Evolutionary conservation across 139 green algal species (phyloP).

Genomic region (Gonium pectorale): DNA sequence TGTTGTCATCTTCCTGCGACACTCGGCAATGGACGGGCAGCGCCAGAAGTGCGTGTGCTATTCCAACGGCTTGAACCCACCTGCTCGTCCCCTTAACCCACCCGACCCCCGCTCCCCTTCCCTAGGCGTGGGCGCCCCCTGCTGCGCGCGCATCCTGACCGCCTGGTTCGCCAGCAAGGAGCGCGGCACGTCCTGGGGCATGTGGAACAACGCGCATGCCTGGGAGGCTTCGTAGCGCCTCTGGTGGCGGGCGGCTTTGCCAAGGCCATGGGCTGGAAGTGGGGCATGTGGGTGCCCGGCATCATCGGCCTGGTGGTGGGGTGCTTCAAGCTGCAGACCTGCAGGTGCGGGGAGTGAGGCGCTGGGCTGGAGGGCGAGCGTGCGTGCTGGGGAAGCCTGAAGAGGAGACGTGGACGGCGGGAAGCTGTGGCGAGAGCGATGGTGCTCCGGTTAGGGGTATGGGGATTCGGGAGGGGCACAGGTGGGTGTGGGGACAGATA

Average conservation of each 20-base stretch:
- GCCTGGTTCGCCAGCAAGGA: constrained; percentile 91
- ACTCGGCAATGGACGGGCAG: too few relatives aligned
- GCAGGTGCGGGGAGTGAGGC: constrained; percentile 38
- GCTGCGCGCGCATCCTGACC: constrained; percentile 96
- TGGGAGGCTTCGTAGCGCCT: constrained; percentile 93
- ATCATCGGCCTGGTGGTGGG: constrained; percentile 86
- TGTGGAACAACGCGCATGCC: constrained; percentile 96
- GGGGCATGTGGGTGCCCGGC: constrained; percentile 90
- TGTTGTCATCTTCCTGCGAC: too few relatives aligned
- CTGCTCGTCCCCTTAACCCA: neutral
- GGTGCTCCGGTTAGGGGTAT: too few relatives aligned
- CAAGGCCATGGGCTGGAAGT: constrained; percentile 85
- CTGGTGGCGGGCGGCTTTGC: constrained; percentile 91
- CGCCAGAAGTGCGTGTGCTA: too few relatives aligned
- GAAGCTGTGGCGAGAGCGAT: too few relatives aligned
- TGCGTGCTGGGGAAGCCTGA: neutral
- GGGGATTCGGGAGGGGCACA: too few relatives aligned
- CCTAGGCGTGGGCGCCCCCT: constrained; percentile 94
- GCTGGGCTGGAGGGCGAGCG: neutral
- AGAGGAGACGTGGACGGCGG: too few relatives aligned
- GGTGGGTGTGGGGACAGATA: too few relatives aligned
- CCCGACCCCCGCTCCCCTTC: neutral
- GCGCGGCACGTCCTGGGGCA: constrained; percentile 91
- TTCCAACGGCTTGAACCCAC: too few relatives aligned
- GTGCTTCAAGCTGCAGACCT: constrained; percentile 76